A percentile compares a stretch with the other conserved stretches of the same genome.
These are phyloP conservation scores for Oxyria digyna DNA, from an alignment of 148 eudicot genomes.

Conservation along the genomic window DNA sequence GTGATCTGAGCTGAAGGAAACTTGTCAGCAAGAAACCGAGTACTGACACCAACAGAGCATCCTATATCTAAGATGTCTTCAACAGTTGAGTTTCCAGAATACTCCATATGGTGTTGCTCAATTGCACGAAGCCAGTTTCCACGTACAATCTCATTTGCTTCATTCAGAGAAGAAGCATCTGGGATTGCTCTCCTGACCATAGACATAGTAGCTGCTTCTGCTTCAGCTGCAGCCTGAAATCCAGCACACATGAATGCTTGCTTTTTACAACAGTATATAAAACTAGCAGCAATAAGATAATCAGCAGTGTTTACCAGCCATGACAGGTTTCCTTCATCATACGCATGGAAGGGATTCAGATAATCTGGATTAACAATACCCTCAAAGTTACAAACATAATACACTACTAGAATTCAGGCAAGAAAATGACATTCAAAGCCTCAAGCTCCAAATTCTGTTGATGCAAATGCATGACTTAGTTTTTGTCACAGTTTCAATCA, in stretches of 20 bases:
- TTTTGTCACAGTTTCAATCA: neutral
- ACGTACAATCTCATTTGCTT: constrained; percentile 79
- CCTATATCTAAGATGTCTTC: constrained; percentile 75
- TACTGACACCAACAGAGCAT: constrained; percentile 90
- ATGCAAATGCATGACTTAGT: neutral
- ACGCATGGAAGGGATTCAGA: constrained; percentile 96
- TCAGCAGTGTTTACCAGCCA: constrained; percentile 63
- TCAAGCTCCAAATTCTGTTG: neutral
- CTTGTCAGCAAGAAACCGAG: constrained; percentile 60
- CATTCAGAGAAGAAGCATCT: constrained; percentile 65
- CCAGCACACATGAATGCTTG: neutral
- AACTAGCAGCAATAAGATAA: neutral
- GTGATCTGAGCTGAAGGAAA: constrained; percentile 69
- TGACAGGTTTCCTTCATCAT: constrained; percentile 95
- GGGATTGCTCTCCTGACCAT: constrained; percentile 74
- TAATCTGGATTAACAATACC: constrained; percentile 48
- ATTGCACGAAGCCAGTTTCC: constrained; percentile 87
- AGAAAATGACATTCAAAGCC: neutral
- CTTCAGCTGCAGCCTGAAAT: constrained; percentile 95
- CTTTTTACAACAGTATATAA: neutral
- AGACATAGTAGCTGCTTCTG: constrained; percentile 90
- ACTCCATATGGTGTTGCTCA: constrained; percentile 56
- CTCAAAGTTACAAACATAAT: constrained; percentile 5
- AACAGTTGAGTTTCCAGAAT: constrained; percentile 34
- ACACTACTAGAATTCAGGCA: neutral